Evolutionary conservation across 768 basidiomycete genomes (phyloP).

Genomic region (Hericium erinaceus): DNA sequence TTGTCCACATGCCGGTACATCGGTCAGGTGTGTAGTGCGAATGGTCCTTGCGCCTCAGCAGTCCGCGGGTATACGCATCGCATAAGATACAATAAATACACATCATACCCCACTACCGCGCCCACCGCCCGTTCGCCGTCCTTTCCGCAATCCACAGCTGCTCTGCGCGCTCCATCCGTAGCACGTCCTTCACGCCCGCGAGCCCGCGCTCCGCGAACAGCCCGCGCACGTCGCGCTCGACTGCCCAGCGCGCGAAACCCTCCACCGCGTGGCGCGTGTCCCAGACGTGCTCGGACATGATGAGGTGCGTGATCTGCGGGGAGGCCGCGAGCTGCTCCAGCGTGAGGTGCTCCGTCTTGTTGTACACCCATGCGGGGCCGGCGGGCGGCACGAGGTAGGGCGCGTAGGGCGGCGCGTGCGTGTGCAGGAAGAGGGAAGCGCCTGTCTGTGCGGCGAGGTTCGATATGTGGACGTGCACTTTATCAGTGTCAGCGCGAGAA

Average conservation of each 20-base stretch:
- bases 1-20: too few species aligned
- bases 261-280: conserved; percentile 31
- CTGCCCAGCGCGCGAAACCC: conserved; percentile 35
- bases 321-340: conserved; percentile 29
- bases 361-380: conserved; percentile 49
- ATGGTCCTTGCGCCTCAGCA: neutral
- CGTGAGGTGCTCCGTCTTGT: conserved; percentile 69
- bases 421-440: conserved; percentile 78
- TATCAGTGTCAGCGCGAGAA: conserved; percentile 1
- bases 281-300: conserved; percentile 38
- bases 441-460: conserved; percentile 88
- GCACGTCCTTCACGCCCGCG: conserved; percentile 13
- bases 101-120: neutral
- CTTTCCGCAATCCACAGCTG: conserved; percentile 44
- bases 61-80: neutral
- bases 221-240: conserved; percentile 19
- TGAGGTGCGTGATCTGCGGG: conserved; percentile 49
- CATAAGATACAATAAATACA: neutral
- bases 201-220: conserved; percentile 17
- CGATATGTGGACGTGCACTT: conserved; percentile 68
- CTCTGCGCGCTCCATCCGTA: conserved; percentile 30
- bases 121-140: neutral
- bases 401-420: conserved; percentile 47
- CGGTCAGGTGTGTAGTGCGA: neutral
- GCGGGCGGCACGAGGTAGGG: conserved; percentile 9